Percentiles rank a stretch among this genome's conserved stretches.
phyloP scores from a whole-genome alignment of 1,284 basidiomycete species.

The Cystodermella granulosa region DNA sequence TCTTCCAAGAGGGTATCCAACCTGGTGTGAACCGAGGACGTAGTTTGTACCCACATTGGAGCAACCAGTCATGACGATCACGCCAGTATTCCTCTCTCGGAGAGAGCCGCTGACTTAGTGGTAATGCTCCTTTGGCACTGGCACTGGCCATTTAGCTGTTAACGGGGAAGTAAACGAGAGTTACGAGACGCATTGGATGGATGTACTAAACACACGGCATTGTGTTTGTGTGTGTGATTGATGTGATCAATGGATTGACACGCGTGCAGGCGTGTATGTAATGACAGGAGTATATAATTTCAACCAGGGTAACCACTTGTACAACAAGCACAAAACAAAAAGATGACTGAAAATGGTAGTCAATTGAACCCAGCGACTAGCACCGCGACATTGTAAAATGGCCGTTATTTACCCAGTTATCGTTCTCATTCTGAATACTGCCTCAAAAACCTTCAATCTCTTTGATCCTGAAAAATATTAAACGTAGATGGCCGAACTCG shows the following conservation, averaged over 20 bases:
- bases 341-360: not conserved
- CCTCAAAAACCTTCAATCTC: not conserved
- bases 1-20: constrained; percentile 26
- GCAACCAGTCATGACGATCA: constrained; percentile 17
- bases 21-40: constrained; percentile 22
- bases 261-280: not conserved
- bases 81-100: constrained; percentile 10
- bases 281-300: not conserved
- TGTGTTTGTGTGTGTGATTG: not conserved
- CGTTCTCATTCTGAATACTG: not conserved
- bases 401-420: not conserved
- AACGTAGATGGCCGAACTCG: not conserved
- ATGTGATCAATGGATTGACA: not conserved
- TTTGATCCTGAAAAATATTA: not conserved
- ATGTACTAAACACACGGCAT: not conserved
- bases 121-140: too few relatives aligned
- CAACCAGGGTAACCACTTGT: not conserved
- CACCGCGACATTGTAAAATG: not conserved
- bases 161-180: not conserved
- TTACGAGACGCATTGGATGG: not conserved
- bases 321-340: not conserved
- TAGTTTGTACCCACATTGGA: constrained; percentile 21
- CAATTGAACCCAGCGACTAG: not conserved
- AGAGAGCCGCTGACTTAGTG: not conserved
- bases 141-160: too few relatives aligned